Evolutionary conservation across 1,284 basidiomycete species (phyloP), one percentile per base, ranked within the genome.

Genomic region (Ganoderma boninense): DNA sequence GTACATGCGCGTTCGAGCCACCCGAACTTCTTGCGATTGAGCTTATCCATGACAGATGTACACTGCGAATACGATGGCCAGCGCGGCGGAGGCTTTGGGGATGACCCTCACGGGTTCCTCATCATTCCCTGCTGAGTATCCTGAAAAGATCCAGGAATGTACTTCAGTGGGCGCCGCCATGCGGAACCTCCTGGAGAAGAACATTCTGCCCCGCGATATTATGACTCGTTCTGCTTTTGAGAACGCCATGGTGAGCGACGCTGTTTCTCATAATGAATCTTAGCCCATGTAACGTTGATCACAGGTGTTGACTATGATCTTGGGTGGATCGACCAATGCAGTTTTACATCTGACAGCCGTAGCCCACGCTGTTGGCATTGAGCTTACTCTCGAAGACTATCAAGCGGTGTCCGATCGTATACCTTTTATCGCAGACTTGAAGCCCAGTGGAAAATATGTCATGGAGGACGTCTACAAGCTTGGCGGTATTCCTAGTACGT

Each of bases 71-170:
- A 98, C 97, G 1, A 97, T 98, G 93, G 95, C 96, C 8, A 97
- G 95, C 71, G 94, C 95, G 18, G 88, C 95, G 61, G 97, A 98
- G 82, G 95, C 93, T 0, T 82, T 98, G 74, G 97, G 97, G 23
- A 98, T 98, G 97, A 90, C 95, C n/a, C 83, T 98, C 10, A 94
- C 97, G 5, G 97, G 97, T n/a, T 97, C 96, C 32, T 97, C 96
- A 2, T 97, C 95, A 11, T 97, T 92, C 87, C 96, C 97, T 4
- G 97, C 97, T 57, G 93, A 96, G 78, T 97, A 95, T 74, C 84
- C 89, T 65, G 97, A 98, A 79, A 97, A 97, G 82, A 81, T 87
- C 66, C 87, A 89, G 66, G 97, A 99, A 82, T 97, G 95, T 80
- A 90, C 92, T 71, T 85, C 89, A 7, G 85, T 96, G 66, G 97